Conservation (phyloP, 371 early-diverging fungal genomes). For the Paramicrosporidium saccamoebae region DNA sequence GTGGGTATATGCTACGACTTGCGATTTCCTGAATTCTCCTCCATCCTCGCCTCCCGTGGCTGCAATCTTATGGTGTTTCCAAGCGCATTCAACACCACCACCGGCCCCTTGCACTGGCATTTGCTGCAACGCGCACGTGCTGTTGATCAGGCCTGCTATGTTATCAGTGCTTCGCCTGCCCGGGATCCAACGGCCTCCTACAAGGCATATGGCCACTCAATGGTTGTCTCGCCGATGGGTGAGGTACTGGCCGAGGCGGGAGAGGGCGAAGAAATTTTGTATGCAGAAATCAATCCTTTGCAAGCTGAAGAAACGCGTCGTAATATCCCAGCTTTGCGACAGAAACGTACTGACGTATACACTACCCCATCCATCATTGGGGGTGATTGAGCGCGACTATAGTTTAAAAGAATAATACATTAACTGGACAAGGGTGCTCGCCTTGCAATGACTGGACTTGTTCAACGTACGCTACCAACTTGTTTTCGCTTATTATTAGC, state of each 20-base stretch:
- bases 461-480: too few relatives aligned
- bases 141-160: slow-evolving; percentile 14
- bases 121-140: slow-evolving; percentile 49
- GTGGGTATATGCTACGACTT: slow-evolving; percentile 88
- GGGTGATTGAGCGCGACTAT: too few relatives aligned
- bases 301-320: slow-evolving; percentile 18
- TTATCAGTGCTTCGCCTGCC: slow-evolving; percentile 76
- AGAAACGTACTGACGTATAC: slow-evolving; percentile 68
- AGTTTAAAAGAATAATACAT: too few relatives aligned
- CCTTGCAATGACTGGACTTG: too few relatives aligned
- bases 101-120: slow-evolving; percentile 84
- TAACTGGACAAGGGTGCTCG: too few relatives aligned
- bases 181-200: slow-evolving; percentile 34
- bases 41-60: slow-evolving; percentile 62
- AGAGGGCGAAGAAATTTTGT: slow-evolving; percentile 41
- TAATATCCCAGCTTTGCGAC: slow-evolving; percentile 28
- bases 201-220: slow-evolving; percentile 78
- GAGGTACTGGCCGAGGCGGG: slow-evolving; percentile 23
- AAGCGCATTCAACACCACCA: slow-evolving; percentile 78
- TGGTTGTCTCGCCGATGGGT: slow-evolving; percentile 53
- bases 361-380: too few relatives aligned
- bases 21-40: slow-evolving; percentile 75
- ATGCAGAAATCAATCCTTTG: slow-evolving; percentile 34
- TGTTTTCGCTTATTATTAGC: too few relatives aligned
- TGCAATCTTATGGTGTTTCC: slow-evolving; percentile 80